A percentile compares a stretch with the other conserved stretches of the same genome.
Evolutionary conservation across 257 asterid genomes (phyloP).

Genomic region (Solanum etuberosum): DNA sequence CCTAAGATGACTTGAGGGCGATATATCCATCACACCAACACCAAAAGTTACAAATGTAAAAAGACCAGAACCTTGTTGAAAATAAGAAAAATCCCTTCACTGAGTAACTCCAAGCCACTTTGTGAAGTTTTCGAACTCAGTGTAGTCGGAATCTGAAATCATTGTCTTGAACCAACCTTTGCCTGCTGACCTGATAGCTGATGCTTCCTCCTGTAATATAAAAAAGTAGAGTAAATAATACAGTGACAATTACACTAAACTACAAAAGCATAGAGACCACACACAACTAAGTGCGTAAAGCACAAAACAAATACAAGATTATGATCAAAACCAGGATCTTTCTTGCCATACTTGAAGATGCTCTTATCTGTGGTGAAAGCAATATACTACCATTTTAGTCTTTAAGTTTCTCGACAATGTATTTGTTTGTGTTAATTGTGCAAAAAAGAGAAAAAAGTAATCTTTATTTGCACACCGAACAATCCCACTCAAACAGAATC

Average conservation of each 20-base stretch:
- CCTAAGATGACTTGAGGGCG: background rate
- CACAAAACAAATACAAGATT: background rate
- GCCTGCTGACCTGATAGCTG: slow-evolving; percentile 51
- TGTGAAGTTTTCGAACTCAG: slow-evolving; percentile 70
- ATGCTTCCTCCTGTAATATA: slow-evolving; percentile 58
- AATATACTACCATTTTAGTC: background rate
- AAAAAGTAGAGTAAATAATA: background rate
- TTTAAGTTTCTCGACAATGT: background rate
- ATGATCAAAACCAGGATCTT: background rate
- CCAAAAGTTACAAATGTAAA: background rate
- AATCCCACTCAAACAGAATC: background rate
- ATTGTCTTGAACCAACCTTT: slow-evolving; percentile 77
- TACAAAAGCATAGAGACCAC: background rate
- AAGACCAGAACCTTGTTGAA: background rate
- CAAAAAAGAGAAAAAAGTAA: background rate
- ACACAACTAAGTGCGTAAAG: background rate
- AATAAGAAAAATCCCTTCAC: slow-evolving; percentile 17
- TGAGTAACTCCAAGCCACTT: slow-evolving; percentile 81
- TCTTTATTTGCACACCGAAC: background rate
- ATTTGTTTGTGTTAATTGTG: background rate
- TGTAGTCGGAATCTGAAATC: slow-evolving; percentile 77
- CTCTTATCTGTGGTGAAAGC: too few species aligned
- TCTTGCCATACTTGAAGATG: background rate
- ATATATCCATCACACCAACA: background rate
- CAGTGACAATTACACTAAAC: background rate